Percentiles rank a stretch among this genome's conserved stretches.
phyloP scores from a whole-genome alignment of 2,329 filamentous ascomycete species.

The Penicillium sp. region DNA sequence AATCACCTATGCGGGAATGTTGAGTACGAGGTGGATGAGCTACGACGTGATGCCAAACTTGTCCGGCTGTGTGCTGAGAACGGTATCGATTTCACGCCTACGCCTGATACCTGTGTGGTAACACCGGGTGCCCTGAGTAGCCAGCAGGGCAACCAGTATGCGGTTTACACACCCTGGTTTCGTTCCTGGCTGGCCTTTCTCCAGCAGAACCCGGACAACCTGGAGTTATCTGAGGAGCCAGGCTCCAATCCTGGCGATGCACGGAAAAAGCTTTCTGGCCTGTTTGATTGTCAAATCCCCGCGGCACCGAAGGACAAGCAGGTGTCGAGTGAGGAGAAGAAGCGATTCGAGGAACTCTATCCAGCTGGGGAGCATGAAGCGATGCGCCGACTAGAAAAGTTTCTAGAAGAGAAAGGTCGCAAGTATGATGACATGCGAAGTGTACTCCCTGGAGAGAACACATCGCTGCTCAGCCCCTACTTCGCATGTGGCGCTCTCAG shows the following conservation, averaged over 20 bases:
- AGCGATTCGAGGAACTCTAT: slow-evolving; percentile 65
- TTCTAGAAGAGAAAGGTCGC: slow-evolving; percentile 66
- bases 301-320: slow-evolving; percentile 65
- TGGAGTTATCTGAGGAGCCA: slow-evolving; percentile 66
- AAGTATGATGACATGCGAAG: slow-evolving; percentile 70
- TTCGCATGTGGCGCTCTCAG: slow-evolving; percentile 71
- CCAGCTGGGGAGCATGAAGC: slow-evolving; percentile 79
- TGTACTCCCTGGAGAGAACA: slow-evolving; percentile 64
- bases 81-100: slow-evolving; percentile 70
- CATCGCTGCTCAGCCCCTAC: slow-evolving; percentile 73
- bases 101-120: slow-evolving; percentile 84
- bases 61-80: slow-evolving; percentile 64
- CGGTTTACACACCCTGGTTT: slow-evolving; percentile 85
- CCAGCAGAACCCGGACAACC: slow-evolving; percentile 68
- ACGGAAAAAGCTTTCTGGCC: slow-evolving; percentile 52
- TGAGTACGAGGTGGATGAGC: slow-evolving; percentile 90
- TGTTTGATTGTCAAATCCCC: slow-evolving; percentile 68
- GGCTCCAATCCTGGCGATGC: slow-evolving; percentile 57
- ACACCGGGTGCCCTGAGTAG: slow-evolving; percentile 70
- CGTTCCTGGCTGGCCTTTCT: slow-evolving; percentile 74
- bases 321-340: slow-evolving; percentile 62
- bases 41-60: slow-evolving; percentile 74
- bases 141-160: slow-evolving; percentile 75
- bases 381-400: slow-evolving; percentile 64
- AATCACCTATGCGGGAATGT: slow-evolving; percentile 80